phyloP scores from a whole-genome alignment of 768 basidiomycete species.

The Sporobolomyces roseus region DNA sequence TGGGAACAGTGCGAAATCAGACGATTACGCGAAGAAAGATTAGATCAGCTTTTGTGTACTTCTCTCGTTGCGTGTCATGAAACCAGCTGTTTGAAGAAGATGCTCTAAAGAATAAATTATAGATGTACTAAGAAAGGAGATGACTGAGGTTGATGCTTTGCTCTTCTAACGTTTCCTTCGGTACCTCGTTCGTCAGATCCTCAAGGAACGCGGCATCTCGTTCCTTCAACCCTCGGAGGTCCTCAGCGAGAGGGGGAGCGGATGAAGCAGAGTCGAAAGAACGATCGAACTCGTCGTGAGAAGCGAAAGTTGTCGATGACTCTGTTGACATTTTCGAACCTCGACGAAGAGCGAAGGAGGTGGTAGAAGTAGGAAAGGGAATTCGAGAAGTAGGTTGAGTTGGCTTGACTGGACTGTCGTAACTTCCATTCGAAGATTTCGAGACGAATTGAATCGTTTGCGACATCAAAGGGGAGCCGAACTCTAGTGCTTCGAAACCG shows the following conservation, averaged over 20 bases:
- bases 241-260: not conserved
- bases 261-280: conserved; percentile 13
- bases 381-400: not conserved
- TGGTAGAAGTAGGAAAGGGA: too few relatives aligned
- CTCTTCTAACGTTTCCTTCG: not conserved
- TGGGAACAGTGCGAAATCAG: not conserved
- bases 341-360: too few relatives aligned
- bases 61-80: too few relatives aligned
- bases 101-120: too few relatives aligned
- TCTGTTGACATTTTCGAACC: not conserved
- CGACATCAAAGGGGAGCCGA: not conserved
- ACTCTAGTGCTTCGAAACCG: not conserved
- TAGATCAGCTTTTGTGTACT: too few relatives aligned
- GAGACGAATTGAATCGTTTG: not conserved
- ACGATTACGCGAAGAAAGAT: conserved; percentile 7
- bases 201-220: not conserved
- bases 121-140: too few relatives aligned
- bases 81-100: too few relatives aligned
- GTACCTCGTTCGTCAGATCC: not conserved
- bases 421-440: not conserved
- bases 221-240: not conserved
- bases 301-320: too few relatives aligned
- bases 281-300: not conserved
- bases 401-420: not conserved
- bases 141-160: not conserved